A percentile compares a stretch with the other conserved stretches of the same genome.
Evolutionary conservation across 169 alveolate genomes (phyloP).

Genomic region (Cryptosporidium felis): DNA sequence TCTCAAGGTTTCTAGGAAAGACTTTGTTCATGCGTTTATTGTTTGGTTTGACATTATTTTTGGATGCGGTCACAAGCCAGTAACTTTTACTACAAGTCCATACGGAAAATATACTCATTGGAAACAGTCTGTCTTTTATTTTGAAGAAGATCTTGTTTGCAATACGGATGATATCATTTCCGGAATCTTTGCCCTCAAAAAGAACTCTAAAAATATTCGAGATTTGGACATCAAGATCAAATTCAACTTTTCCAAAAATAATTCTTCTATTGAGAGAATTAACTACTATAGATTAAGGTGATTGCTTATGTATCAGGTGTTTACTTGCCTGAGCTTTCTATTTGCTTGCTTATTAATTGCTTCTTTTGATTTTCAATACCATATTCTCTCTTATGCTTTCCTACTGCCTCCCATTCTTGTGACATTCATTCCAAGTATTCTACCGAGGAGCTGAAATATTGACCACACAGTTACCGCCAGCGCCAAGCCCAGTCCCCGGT

Average conservation of each 20-base stretch:
- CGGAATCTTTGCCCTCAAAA: conserved; percentile 87
- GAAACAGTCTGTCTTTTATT: conserved; percentile 92
- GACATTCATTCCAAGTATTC: no score
- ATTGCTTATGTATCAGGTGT: no score
- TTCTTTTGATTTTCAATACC: no score
- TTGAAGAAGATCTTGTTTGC: conserved; percentile 80
- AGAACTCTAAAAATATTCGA: conserved; percentile 83
- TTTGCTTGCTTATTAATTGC: no score
- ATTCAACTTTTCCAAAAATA: conserved; percentile 71
- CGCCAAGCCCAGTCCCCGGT: no score
- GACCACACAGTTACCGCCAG: no score
- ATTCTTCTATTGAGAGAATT: not conserved
- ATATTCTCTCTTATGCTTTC: no score
- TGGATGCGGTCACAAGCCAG: conserved; percentile 87
- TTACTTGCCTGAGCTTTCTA: no score
- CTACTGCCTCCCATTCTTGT: no score
- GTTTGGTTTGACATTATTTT: conserved; percentile 93
- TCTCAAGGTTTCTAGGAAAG: conserved; percentile 80
- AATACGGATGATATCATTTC: conserved; percentile 76
- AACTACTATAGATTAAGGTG: conserved; percentile 56
- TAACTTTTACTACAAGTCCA: conserved; percentile 89
- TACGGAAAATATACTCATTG: conserved; percentile 87
- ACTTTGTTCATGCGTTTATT: conserved; percentile 89
- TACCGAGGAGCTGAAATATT: no score
- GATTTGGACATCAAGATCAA: conserved; percentile 87